Evolutionary conservation across 345 rosid species (phyloP).

Genomic region (Aegle marmelos): DNA sequence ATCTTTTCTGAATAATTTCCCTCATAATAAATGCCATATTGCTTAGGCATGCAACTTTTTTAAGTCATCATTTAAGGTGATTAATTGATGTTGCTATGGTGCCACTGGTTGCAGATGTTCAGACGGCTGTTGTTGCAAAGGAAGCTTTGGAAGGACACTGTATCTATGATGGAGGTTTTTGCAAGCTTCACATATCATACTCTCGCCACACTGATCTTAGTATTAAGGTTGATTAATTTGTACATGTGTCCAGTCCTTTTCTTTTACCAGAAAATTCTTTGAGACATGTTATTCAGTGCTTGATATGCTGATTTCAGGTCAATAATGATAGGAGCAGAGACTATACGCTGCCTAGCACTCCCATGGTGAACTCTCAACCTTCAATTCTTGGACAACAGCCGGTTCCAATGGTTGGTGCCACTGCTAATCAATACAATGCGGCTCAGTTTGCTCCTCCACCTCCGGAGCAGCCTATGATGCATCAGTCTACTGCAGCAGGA

Average conservation of each 20-base stretch:
- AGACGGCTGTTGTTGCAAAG: constrained; percentile 88
- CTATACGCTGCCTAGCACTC: constrained; percentile 64
- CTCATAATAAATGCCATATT: background rate
- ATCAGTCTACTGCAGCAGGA: constrained; percentile 55
- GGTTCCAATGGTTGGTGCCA: constrained; percentile 28
- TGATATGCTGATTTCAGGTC: constrained; percentile 46
- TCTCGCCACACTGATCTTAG: constrained; percentile 96
- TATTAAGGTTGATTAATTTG: constrained; percentile 58
- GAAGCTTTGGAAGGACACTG: constrained; percentile 99
- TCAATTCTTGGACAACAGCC: constrained; percentile 75
- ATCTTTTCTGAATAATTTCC: background rate
- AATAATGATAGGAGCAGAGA: constrained; percentile 94
- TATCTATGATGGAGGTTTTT: constrained; percentile 95
- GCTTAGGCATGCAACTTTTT: background rate
- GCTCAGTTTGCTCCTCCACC: constrained; percentile 32
- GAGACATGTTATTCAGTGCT: background rate
- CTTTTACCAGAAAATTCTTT: background rate
- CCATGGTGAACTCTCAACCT: constrained; percentile 50
- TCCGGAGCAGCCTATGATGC: constrained; percentile 41
- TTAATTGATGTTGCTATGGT: constrained; percentile 10
- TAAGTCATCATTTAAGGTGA: background rate
- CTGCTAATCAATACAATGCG: constrained; percentile 47
- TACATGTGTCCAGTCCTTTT: background rate
- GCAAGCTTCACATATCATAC: constrained; percentile 94
- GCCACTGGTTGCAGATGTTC: constrained; percentile 65